These are phyloP conservation scores for Rhizopus sp. DNA, from an alignment of 371 early-diverging fungal species.

Conservation along the genomic window DNA sequence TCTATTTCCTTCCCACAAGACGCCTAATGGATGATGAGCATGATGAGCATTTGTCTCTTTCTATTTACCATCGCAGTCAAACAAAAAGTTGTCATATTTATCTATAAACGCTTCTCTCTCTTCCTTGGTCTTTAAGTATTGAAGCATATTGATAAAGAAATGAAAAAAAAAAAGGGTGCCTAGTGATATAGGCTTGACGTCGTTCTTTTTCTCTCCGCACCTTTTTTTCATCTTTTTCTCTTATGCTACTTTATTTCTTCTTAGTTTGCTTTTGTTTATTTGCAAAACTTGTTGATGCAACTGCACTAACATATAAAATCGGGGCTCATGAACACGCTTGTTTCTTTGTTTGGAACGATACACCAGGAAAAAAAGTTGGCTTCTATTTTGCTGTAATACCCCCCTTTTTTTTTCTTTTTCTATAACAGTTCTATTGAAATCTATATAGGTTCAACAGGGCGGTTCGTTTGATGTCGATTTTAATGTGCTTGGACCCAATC, in stretches of 20 bases:
- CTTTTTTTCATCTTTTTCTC: neutral
- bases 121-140: constrained; percentile 30
- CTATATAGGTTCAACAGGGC: constrained; percentile 81
- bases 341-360: constrained; percentile 72
- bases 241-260: neutral
- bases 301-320: constrained; percentile 84
- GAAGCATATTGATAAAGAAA: constrained; percentile 18
- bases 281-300: constrained; percentile 30
- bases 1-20: constrained; percentile 86
- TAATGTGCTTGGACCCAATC: constrained; percentile 69
- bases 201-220: neutral
- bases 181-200: neutral
- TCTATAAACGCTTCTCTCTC: constrained; percentile 51
- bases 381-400: constrained; percentile 92
- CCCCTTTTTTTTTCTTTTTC: neutral
- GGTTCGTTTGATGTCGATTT: constrained; percentile 91
- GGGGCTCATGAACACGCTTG: constrained; percentile 86
- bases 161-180: constrained; percentile 1
- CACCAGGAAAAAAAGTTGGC: constrained; percentile 81
- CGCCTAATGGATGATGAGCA: constrained; percentile 61
- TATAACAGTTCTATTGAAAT: neutral
- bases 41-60: neutral
- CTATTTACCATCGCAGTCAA: constrained; percentile 93
- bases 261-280: neutral
- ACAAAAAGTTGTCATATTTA: constrained; percentile 86